Evolutionary conservation across 192 early-diverging fungal species (phyloP).

Genomic region (Linnemannia zychae): DNA sequence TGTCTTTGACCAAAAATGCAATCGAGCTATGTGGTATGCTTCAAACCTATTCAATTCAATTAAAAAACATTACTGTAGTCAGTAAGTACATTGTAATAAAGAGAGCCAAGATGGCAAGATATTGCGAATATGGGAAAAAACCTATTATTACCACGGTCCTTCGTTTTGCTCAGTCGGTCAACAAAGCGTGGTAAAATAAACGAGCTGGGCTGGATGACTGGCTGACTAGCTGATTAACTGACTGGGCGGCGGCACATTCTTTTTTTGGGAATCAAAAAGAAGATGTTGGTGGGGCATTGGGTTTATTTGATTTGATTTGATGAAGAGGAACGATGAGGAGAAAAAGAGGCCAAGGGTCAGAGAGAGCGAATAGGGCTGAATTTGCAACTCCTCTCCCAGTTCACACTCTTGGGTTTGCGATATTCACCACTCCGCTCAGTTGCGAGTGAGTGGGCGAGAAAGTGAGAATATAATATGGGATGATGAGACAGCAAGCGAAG

Average conservation of each 20-base stretch:
- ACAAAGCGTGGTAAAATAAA: conserved; percentile 7
- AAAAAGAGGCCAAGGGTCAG: neutral
- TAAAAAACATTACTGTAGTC: neutral
- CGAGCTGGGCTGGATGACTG: too few relatives aligned
- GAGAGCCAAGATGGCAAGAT: neutral
- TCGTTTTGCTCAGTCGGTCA: neutral
- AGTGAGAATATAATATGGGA: neutral
- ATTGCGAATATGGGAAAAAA: neutral
- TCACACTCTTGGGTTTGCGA: too few relatives aligned
- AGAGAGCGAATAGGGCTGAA: neutral
- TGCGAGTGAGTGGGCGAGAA: too few relatives aligned
- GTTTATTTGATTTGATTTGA: conserved; percentile 9
- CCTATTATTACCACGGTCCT: conserved; percentile 9
- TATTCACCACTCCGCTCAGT: neutral
- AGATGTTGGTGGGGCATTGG: neutral
- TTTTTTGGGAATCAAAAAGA: neutral
- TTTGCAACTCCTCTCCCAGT: neutral
- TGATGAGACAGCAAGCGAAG: neutral
- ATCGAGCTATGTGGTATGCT: neutral
- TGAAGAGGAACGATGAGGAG: neutral
- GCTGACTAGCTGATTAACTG: too few relatives aligned
- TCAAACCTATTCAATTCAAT: neutral
- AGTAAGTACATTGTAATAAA: neutral
- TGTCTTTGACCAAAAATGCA: too few relatives aligned
- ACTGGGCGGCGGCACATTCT: conserved; percentile 5